These are phyloP conservation scores for Cucumis hystrix DNA, from an alignment of 306 rosid genomes.

Conservation along the genomic window DNA sequence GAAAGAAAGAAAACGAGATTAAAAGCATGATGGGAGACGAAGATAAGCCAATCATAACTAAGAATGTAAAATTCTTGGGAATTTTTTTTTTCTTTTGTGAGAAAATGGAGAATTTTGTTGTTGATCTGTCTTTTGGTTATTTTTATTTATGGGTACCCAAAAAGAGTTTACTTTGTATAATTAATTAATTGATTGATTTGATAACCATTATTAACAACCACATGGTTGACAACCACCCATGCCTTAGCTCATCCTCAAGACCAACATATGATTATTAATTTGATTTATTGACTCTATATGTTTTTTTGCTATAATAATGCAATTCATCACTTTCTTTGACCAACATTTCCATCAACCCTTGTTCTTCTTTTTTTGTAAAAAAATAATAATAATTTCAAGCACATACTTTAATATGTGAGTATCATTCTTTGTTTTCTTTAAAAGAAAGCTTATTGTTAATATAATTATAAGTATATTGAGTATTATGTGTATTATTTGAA, in stretches of 20 bases:
- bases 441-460: not conserved
- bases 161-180: not conserved
- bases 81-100: not conserved
- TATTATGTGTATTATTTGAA: not conserved
- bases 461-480: not conserved
- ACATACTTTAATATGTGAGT: not conserved
- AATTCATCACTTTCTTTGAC: not conserved
- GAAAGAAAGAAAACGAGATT: not conserved
- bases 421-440: too few species aligned
- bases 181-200: not conserved
- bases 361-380: not conserved
- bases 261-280: not conserved
- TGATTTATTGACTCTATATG: not conserved
- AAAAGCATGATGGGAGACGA: not conserved
- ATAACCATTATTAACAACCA: not conserved
- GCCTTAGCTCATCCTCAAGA: not conserved
- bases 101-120: conserved; percentile 29
- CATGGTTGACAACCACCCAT: conserved; percentile 1
- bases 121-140: not conserved
- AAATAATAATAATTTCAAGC: not conserved
- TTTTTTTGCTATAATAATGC: not conserved
- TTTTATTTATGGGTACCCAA: not conserved
- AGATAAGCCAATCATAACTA: not conserved
- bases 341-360: not conserved
- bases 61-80: not conserved